Base-by-base conservation (phyloP, 371 early-diverging fungal species). In the Cokeromyces recurvatus region DNA sequence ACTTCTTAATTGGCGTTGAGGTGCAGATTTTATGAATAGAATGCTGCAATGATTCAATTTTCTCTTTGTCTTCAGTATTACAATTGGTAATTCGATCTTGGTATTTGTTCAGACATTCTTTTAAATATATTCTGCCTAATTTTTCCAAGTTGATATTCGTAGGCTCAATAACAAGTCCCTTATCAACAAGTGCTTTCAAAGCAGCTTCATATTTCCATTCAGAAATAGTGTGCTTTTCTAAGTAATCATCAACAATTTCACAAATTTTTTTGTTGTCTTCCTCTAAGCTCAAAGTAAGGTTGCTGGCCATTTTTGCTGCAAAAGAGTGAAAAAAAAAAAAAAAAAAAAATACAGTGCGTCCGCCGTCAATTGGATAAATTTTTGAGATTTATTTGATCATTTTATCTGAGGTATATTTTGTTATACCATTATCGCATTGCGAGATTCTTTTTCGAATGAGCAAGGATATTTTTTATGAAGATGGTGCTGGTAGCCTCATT, bases 181-280 rank as follows among this genome's bases (percentile, higher is more conserved):
- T 12, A 23, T 35, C 34, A 44, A 44, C 20, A 23, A 35, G 32
- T 9, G 24, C 34, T 44, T 23, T 44, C 34, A 44, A 35, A 35
- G 35, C 35, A 35, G 45, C 31, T 44, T 44, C 45, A n/a, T 35
- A 44, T 44, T 44, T 44, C 45, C 45, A 44, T 14, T 22, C 45
- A 35, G 45, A 44, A 35, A 44, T 44, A 44, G 45, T 15, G 14
- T 44, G 45, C 16, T 44, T 35, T 35, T 34, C 35, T 14, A 44
- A 44, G 45, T 44, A 44, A 44, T 44, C 24, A 34, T 4, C 35
- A 23, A 34, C 34, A 35, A 44, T 44, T 15, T 44, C 35, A 44
- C 45, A 35, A 23, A 44, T 44, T 23, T 4, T 14, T n/a, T 44
- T 35, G 15, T 35, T 34, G 45, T 44, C 45, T 15, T 44, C 45